Percentiles rank a stretch among this genome's conserved stretches.
These are phyloP conservation scores for Senna tora DNA, from an alignment of 306 rosid species.

Conservation along the genomic window DNA sequence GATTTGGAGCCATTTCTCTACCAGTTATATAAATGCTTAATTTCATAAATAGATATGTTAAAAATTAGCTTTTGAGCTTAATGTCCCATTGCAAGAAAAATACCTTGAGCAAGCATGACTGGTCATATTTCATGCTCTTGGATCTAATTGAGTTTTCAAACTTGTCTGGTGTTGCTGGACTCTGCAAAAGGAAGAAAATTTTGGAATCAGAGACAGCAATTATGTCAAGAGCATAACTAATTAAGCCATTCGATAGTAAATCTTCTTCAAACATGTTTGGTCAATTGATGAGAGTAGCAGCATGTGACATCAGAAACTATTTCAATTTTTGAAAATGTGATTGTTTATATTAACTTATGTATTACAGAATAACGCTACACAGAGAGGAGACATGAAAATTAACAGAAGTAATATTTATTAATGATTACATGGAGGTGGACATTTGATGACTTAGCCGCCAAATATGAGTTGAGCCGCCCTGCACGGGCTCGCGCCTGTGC, in stretches of 20 bases:
- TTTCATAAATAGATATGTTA: slow-evolving; percentile 1
- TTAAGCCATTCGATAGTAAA: slow-evolving; percentile 2
- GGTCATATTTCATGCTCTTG: slow-evolving; percentile 54
- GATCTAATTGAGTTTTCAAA: slow-evolving; percentile 53
- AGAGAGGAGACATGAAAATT: slow-evolving; percentile 1
- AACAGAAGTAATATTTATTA: slow-evolving; percentile 4
- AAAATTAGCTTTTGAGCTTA: neutral
- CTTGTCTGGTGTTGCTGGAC: slow-evolving; percentile 72
- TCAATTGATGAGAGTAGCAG: too few species aligned
- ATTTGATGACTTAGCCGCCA: slow-evolving; percentile 47
- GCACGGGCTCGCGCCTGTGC: slow-evolving; percentile 60
- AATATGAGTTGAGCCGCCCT: slow-evolving; percentile 44
- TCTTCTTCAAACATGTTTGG: too few species aligned
- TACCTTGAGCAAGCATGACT: slow-evolving; percentile 54
- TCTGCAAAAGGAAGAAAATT: slow-evolving; percentile 43
- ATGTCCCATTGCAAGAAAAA: neutral
- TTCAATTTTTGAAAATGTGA: neutral
- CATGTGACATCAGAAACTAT: too few species aligned
- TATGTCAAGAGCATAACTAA: neutral
- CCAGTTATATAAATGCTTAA: slow-evolving; percentile 43
- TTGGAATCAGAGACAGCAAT: neutral
- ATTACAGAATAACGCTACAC: too few species aligned
- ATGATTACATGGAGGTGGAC: slow-evolving; percentile 54
- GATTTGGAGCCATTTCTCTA: slow-evolving; percentile 68
- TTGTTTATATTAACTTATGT: too few species aligned